Evolutionary conservation across 2,329 filamentous ascomycete species (phyloP), one percentile per base, ranked within the genome.

Genomic region (Fusarium nurragi): DNA sequence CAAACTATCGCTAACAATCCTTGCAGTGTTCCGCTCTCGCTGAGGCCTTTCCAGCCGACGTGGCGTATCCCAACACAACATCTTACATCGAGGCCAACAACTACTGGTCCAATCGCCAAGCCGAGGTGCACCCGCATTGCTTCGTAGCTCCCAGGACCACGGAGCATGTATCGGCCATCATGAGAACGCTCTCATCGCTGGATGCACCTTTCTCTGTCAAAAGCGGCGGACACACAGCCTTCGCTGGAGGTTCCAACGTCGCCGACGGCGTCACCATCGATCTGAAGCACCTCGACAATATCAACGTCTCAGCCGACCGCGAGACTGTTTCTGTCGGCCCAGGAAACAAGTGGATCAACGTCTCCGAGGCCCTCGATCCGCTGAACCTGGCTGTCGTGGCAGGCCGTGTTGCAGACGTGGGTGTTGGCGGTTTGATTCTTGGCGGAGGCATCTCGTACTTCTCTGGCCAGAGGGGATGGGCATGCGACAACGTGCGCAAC

Each of bases 141-240:
- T 60, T 61, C 10, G 48, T 61, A 12, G 39, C 41, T 30, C 58
- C 58, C 2, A 41, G 37, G 11, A 26, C 3, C 5, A 19, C 47
- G 2, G 5, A 54, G 14, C 37, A 36, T 18, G 58, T 61, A 1
- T 61, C 58, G 0, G 23, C 18, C 6, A n/a, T 43, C 9, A 48
- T 61, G 6, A 48, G 48, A 19, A 25, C 44, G 10, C 47, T 61
- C 4, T 45, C 54, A 5, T 30, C 16, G 9, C 32, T 28, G 0
- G 32, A 54, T 4, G 30, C 41, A 7, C 25, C 48, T 1, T 87
- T 87, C 71, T 79, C 83, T 4, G 77, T 83, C 57, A 82, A 82
- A 34, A 76, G 78, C 40, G 83, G 84, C n/a, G 84, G 85, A 1
- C 84, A 86, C 71, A 79, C 78, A 3, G 75, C 80, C 4, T 83